These are phyloP conservation scores for Skeletonema tropicum DNA, from an alignment of 108 stramenopile species.

Conservation along the genomic window DNA sequence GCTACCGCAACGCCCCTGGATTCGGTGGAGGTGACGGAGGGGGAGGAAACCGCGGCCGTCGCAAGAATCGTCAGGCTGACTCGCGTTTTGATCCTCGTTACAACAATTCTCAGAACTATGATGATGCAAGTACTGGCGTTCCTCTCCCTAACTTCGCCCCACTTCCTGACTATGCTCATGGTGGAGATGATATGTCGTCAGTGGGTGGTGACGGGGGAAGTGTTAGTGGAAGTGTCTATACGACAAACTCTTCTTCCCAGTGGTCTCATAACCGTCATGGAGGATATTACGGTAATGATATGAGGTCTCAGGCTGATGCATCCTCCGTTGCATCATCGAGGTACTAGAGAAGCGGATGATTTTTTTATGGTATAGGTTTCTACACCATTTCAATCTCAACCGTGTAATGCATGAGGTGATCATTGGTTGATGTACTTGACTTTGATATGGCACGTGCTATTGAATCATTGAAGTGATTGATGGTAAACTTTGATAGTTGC, in stretches of 20 bases:
- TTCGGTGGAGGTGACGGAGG: constrained; percentile 55
- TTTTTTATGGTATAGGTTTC: not conserved
- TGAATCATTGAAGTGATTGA: constrained; percentile 4
- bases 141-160: constrained; percentile 89
- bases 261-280: constrained; percentile 39
- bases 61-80: constrained; percentile 69
- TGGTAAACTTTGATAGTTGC: not conserved
- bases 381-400: constrained; percentile 11
- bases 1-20: constrained; percentile 51
- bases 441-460: not conserved
- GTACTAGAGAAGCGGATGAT: constrained; percentile 7
- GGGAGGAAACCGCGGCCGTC: constrained; percentile 56
- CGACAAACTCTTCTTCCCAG: constrained; percentile 40
- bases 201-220: constrained; percentile 78
- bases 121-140: constrained; percentile 50
- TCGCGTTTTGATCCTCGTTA: constrained; percentile 89
- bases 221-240: constrained; percentile 53
- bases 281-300: constrained; percentile 43
- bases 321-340: constrained; percentile 34
- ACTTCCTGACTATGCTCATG: constrained; percentile 68
- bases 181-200: constrained; percentile 77
- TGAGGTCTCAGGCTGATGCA: constrained; percentile 52
- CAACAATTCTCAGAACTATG: constrained; percentile 47
- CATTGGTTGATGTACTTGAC: constrained; percentile 1
- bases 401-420: not conserved